These are phyloP conservation scores for Scleroderma bovista DNA, from an alignment of 768 basidiomycete genomes.

Conservation along the genomic window DNA sequence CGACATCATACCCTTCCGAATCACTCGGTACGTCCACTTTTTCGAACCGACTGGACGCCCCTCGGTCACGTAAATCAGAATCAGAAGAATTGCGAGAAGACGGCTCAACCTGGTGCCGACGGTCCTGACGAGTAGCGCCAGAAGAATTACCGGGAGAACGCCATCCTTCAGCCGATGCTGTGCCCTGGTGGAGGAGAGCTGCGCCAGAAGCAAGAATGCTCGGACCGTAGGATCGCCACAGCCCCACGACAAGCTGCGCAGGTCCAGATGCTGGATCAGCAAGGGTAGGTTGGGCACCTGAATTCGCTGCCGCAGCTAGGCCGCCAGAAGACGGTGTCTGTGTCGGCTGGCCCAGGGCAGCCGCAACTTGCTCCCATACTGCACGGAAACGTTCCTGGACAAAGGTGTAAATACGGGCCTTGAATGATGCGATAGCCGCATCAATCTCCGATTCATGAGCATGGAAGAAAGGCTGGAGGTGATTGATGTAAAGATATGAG, in stretches of 20 bases:
- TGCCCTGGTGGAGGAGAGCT: slow-evolving; percentile 51
- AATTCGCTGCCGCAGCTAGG: slow-evolving; percentile 15
- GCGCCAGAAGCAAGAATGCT: slow-evolving; percentile 63
- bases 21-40: slow-evolving; percentile 71
- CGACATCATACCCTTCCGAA: slow-evolving; percentile 54
- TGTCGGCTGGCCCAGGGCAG: slow-evolving; percentile 42
- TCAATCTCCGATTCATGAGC: slow-evolving; percentile 85
- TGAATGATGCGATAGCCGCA: slow-evolving; percentile 61
- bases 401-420: slow-evolving; percentile 53
- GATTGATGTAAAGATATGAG: slow-evolving; percentile 73
- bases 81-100: slow-evolving; percentile 37
- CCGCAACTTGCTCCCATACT: slow-evolving; percentile 60
- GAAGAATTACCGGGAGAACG: slow-evolving; percentile 26
- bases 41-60: slow-evolving; percentile 48
- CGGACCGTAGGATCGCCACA: slow-evolving; percentile 82
- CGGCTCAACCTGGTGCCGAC: slow-evolving; percentile 12
- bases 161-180: slow-evolving; percentile 34
- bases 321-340: slow-evolving; percentile 16
- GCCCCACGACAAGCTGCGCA: slow-evolving; percentile 53
- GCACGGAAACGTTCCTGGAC: slow-evolving; percentile 57
- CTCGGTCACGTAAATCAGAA: slow-evolving; percentile 42
- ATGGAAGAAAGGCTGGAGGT: slow-evolving; percentile 80
- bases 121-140: slow-evolving; percentile 12
- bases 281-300: slow-evolving; percentile 40
- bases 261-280: slow-evolving; percentile 58